Evolutionary conservation across 2,329 filamentous ascomycete species (phyloP).

Genomic region (Pseudogymnoascus sp.): DNA sequence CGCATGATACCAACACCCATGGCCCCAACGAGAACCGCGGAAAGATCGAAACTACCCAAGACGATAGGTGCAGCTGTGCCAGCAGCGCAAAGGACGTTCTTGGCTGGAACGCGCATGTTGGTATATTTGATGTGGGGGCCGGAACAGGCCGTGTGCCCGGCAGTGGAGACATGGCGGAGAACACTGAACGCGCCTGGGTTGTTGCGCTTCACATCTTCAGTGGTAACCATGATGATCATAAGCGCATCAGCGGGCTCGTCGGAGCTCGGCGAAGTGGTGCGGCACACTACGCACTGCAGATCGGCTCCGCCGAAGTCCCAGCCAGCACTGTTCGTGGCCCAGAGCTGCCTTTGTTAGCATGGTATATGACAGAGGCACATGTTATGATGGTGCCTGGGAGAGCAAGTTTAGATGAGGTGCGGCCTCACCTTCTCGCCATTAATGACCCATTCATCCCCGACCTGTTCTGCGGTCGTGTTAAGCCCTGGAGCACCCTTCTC

Average conservation of each 20-base stretch:
- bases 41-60: conserved; percentile 34
- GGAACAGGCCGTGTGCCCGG: conserved; percentile 40
- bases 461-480: conserved; percentile 38
- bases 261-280: conserved; percentile 27
- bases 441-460: conserved; percentile 44
- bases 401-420: background rate
- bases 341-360: conserved; percentile 31
- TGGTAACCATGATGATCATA: conserved; percentile 43
- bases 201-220: conserved; percentile 39
- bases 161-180: conserved; percentile 36
- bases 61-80: conserved; percentile 37
- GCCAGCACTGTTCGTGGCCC: conserved; percentile 46
- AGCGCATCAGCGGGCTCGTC: conserved; percentile 30
- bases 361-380: background rate
- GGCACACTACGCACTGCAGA: conserved; percentile 44
- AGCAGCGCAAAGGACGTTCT: conserved; percentile 38
- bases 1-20: conserved; percentile 48
- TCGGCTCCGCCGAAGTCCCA: conserved; percentile 47
- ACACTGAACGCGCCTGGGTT: conserved; percentile 36
- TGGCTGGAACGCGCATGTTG: conserved; percentile 38
- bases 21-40: conserved; percentile 43
- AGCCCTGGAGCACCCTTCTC: conserved; percentile 42
- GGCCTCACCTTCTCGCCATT: conserved; percentile 42
- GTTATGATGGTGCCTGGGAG: background rate
- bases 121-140: conserved; percentile 42